These are phyloP conservation scores for Mallotus nudiflorus DNA, from an alignment of 345 rosid genomes.

Conservation along the genomic window DNA sequence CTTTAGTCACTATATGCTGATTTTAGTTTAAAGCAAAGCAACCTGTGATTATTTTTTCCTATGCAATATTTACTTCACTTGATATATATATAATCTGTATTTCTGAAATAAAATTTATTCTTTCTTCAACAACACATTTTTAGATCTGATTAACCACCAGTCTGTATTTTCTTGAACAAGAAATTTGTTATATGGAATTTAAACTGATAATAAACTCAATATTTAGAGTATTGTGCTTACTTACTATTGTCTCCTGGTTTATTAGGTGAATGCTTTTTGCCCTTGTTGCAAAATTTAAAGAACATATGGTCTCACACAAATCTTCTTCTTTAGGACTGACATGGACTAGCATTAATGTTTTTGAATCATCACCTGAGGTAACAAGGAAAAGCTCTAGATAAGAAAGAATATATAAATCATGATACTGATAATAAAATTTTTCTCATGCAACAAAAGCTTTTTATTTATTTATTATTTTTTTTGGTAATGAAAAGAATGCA, in stretches of 20 bases:
- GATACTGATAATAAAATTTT: neutral
- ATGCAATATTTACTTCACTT: neutral
- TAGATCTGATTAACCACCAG: conserved; percentile 2
- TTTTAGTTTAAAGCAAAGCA: neutral
- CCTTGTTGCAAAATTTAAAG: conserved; percentile 71
- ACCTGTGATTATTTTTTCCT: neutral
- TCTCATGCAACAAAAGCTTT: neutral
- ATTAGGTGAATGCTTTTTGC: conserved; percentile 65
- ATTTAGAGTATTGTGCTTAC: conserved; percentile 12
- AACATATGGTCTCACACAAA: conserved; percentile 74
- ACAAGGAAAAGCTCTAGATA: neutral
- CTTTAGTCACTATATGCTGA: neutral
- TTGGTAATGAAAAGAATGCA: too few species aligned
- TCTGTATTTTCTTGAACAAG: neutral
- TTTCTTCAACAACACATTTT: neutral
- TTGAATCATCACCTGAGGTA: conserved; percentile 69
- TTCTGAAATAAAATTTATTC: too few species aligned
- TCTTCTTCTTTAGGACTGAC: conserved; percentile 82
- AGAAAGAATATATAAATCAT: neutral
- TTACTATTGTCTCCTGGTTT: conserved; percentile 53
- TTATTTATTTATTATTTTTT: too few species aligned
- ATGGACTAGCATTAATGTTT: conserved; percentile 82
- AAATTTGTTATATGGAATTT: neutral
- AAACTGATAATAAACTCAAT: conserved; percentile 4
- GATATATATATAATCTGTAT: neutral